Evolutionary conservation across 495 filamentous ascomycete genomes (phyloP).

Genomic region (Neurospora cerealis): DNA sequence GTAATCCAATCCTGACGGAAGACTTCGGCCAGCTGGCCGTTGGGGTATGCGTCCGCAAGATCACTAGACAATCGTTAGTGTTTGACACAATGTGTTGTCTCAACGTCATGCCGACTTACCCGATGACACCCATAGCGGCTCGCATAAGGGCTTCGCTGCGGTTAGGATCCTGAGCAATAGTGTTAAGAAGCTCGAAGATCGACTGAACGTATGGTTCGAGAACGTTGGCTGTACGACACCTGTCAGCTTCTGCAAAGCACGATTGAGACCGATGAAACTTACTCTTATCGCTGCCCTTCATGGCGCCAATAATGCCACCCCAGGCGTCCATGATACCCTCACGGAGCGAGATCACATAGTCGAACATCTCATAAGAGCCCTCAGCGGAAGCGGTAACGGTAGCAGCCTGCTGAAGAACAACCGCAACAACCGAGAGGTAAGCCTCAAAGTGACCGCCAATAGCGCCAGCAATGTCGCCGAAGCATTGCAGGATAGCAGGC

Average conservation of each 20-base stretch:
- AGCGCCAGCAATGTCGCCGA: slow-evolving; percentile 94
- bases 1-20: slow-evolving; percentile 90
- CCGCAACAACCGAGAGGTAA: slow-evolving; percentile 83
- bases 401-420: slow-evolving; percentile 88
- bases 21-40: slow-evolving; percentile 70
- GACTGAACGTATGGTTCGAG: slow-evolving; percentile 71
- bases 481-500: slow-evolving; percentile 94
- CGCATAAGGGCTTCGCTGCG: slow-evolving; percentile 87
- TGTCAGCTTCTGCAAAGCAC: not conserved
- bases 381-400: slow-evolving; percentile 62
- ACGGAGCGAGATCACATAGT: slow-evolving; percentile 87
- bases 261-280: slow-evolving; percentile 18
- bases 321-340: slow-evolving; percentile 99
- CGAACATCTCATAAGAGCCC: slow-evolving; percentile 78
- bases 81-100: not conserved
- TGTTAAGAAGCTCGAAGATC: slow-evolving; percentile 82
- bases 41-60: slow-evolving; percentile 84
- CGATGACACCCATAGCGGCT: slow-evolving; percentile 90
- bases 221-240: slow-evolving; percentile 41
- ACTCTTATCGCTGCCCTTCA: slow-evolving; percentile 76
- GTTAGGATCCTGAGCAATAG: slow-evolving; percentile 69
- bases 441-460: slow-evolving; percentile 88
- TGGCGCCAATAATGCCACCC: slow-evolving; percentile 87
- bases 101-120: slow-evolving; percentile 44
- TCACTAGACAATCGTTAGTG: slow-evolving; percentile 46